Base-by-base conservation (phyloP, 2,329 filamentous ascomycete species). In the Epichloe bromicola region DNA sequence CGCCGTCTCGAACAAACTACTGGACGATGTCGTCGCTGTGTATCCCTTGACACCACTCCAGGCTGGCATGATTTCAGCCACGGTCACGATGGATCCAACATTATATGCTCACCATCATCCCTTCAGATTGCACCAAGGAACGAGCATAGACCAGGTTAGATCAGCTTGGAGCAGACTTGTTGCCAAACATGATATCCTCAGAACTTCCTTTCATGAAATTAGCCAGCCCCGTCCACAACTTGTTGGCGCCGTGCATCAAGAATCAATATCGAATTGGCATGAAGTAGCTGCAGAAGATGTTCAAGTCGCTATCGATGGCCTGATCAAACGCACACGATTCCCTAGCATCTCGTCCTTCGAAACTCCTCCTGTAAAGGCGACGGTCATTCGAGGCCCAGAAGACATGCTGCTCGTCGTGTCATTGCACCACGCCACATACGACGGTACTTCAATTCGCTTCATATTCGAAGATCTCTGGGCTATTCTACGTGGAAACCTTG, bases 1-100 rank as follows among this genome's bases (percentile, higher is more conserved):
- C 8, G 23, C 36, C 23, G 19, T 48, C 15, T 26, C 45, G 10
- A 19, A 23, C 12, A 53, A 61, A 14, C 2, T 41, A 11, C 39
- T 52, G 2, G 30, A 40, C 6, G 51, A 53, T 39, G 53, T 66
- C 33, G 54, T 54, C 10, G 50, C 53, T 3, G 56, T 64, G 38
- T 67, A 64, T 45, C 55, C 60, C 3, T 53, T 55, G 46, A 59
- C 58, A n/a, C 57, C 58, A 8, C 50, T 59, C 30, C 58, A 60
- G 44, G 50, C 52, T 11, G 56, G 51, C 19, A 54, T 59, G 52
- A 37, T 59, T 38, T 55, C 53, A 36, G 50, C 51, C 19, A 59
- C 56, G 5, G 42, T 57, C n/a, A 50, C 38, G 20, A 44, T 51
- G n/a, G 48, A 56, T 48, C 56, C 60, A 11, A 51, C 56, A 39